Conservation (phyloP, 1,284 basidiomycete genomes). For the Phellopilus nigrolimitatus region DNA sequence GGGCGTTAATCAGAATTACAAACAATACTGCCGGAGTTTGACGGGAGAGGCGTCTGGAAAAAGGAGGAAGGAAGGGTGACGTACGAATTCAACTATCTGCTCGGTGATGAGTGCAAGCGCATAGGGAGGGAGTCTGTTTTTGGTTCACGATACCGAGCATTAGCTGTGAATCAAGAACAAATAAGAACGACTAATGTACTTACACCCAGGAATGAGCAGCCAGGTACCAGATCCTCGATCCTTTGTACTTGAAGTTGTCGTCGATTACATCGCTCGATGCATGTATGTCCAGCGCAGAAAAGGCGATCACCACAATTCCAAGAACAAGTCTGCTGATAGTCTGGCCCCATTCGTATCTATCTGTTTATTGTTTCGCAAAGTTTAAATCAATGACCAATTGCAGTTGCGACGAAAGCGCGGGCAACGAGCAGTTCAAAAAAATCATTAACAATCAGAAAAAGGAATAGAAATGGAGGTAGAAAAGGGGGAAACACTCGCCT, state of each 20-base stretch:
- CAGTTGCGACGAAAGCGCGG: background rate
- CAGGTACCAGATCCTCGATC: constrained; percentile 17
- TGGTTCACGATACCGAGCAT: no score
- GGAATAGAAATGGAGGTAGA: background rate
- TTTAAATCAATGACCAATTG: no score
- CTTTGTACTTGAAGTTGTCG: constrained; percentile 8
- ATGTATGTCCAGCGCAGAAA: constrained; percentile 13
- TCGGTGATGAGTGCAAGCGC: constrained; percentile 8
- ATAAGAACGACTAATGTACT: no score
- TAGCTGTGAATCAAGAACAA: no score
- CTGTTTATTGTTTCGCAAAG: no score
- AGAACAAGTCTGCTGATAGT: constrained; percentile 15
- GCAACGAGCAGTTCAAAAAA: no score
- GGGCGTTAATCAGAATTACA: background rate
- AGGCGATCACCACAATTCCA: constrained; percentile 9
- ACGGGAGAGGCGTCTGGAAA: no score
- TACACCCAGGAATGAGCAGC: constrained; percentile 16
- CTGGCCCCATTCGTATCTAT: constrained; percentile 19
- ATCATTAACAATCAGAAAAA: no score
- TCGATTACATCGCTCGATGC: constrained; percentile 4
- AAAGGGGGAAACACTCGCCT: background rate
- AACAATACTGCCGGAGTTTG: background rate
- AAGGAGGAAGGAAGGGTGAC: background rate
- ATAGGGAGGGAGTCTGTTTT: constrained; percentile 17
- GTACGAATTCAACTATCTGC: constrained; percentile 15